Evolutionary conservation across 192 early-diverging fungal genomes (phyloP).

Genomic region (Mortierella antarctica): DNA sequence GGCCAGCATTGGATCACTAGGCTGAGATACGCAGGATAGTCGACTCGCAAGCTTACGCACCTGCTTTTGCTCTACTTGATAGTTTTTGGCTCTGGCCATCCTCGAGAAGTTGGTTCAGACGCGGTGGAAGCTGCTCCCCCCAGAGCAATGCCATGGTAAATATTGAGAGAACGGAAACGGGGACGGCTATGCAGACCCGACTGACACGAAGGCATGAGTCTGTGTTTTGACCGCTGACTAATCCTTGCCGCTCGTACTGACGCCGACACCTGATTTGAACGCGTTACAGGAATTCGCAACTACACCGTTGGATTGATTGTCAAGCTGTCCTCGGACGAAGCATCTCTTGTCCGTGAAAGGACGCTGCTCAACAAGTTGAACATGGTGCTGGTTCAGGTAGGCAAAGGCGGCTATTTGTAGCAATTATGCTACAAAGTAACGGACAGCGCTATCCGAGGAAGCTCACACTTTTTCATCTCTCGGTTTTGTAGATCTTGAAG

Average conservation of each 20-base stretch:
- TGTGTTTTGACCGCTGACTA: background rate
- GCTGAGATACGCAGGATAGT: too few relatives aligned
- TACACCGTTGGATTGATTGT: constrained; percentile 95
- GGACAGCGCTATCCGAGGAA: too few relatives aligned
- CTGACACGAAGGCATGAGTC: background rate
- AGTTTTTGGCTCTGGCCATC: constrained; percentile 95
- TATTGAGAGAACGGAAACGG: background rate
- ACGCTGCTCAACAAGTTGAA: constrained; percentile 94
- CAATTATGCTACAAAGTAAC: background rate
- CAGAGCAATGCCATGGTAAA: constrained; percentile 82
- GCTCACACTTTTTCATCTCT: background rate
- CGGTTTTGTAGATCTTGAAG: constrained; percentile 84
- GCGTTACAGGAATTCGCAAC: constrained; percentile 86
- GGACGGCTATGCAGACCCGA: constrained; percentile 7
- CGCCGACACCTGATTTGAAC: background rate
- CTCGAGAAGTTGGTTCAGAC: constrained; percentile 96
- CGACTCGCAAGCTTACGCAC: background rate
- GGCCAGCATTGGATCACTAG: too few relatives aligned
- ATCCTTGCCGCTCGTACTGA: background rate
- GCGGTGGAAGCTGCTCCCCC: constrained; percentile 95
- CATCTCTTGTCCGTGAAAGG: constrained; percentile 77
- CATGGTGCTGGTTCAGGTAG: constrained; percentile 95
- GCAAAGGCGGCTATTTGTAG: background rate
- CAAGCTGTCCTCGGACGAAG: constrained; percentile 89
- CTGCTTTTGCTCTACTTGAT: background rate